Percentiles rank a stretch among this genome's conserved stretches.
Conservation (phyloP, 2,329 filamentous ascomycete genomes). For the Aspergillus pseudotamarii region DNA sequence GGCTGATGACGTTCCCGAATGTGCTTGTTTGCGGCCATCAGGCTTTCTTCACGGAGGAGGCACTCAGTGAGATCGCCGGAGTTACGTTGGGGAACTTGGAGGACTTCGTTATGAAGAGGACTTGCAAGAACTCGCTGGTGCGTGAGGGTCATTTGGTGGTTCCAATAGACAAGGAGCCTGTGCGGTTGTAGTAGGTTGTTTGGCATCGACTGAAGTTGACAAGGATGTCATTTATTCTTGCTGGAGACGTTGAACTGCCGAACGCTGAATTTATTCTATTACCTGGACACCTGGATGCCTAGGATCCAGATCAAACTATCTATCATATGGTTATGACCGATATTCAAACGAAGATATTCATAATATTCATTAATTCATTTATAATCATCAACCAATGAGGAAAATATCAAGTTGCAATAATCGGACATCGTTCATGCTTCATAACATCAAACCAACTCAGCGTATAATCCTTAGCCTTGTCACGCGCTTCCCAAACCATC, state of each 20-base stretch:
- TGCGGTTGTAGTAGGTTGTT: slow-evolving; percentile 25
- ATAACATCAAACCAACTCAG: slow-evolving; percentile 22
- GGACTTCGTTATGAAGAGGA: slow-evolving; percentile 30
- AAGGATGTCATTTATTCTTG: no score
- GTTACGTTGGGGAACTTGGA: slow-evolving; percentile 61
- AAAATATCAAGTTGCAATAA: not conserved
- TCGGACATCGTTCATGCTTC: slow-evolving; percentile 11
- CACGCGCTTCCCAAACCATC: slow-evolving; percentile 21
- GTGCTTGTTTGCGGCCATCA: slow-evolving; percentile 69
- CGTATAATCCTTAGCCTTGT: slow-evolving; percentile 16
- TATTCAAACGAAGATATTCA: not conserved
- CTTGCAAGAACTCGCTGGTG: slow-evolving; percentile 35
- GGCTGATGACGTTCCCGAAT: slow-evolving; percentile 69
- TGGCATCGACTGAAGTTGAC: no score
- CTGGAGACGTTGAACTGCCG: no score
- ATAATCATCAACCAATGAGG: not conserved
- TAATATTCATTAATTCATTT: not conserved
- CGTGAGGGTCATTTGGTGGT: slow-evolving; percentile 33
- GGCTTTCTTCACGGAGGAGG: slow-evolving; percentile 70
- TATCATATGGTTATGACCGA: not conserved
- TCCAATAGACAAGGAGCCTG: slow-evolving; percentile 28
- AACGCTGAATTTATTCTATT: not conserved
- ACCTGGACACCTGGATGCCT: not conserved
- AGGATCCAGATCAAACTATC: not conserved
- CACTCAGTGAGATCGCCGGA: slow-evolving; percentile 64